Conservation (phyloP, 2,329 filamentous ascomycete species). For the Claviceps purpurea region DNA sequence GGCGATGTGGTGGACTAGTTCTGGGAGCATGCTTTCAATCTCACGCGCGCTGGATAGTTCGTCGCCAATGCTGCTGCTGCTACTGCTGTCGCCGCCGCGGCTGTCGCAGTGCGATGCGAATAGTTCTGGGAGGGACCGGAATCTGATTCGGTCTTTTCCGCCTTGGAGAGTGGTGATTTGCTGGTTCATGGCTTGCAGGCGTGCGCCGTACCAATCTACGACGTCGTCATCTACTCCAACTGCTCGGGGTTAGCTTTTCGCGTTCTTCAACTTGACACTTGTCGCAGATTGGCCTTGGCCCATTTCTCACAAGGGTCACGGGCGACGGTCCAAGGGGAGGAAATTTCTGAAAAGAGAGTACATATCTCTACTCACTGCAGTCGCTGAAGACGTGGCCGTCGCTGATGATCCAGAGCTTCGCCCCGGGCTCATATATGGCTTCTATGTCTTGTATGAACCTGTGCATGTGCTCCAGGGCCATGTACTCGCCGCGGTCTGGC, state of each 20-base stretch:
- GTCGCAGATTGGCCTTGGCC: neutral
- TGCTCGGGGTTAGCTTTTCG: slow-evolving; percentile 2
- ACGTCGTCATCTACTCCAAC: slow-evolving; percentile 29
- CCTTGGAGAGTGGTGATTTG: slow-evolving; percentile 12
- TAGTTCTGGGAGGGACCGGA: slow-evolving; percentile 16
- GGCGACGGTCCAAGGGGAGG: neutral
- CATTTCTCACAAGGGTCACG: neutral
- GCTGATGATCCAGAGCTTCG: slow-evolving; percentile 23
- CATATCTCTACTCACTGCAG: slow-evolving; percentile 18
- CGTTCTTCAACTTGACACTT: neutral
- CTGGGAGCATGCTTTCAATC: slow-evolving; percentile 24
- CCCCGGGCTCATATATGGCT: slow-evolving; percentile 19
- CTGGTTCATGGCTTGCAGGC: slow-evolving; percentile 24
- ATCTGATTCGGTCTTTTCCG: slow-evolving; percentile 13
- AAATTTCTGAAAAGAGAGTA: neutral
- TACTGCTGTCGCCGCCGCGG: too few species aligned
- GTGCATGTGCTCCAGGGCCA: slow-evolving; percentile 19
- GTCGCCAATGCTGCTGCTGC: too few species aligned
- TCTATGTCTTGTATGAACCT: slow-evolving; percentile 17
- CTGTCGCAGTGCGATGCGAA: slow-evolving; percentile 13
- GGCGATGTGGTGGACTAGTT: slow-evolving; percentile 20
- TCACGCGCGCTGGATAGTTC: neutral
- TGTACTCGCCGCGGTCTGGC: slow-evolving; percentile 22
- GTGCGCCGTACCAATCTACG: slow-evolving; percentile 25
- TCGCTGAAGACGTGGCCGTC: slow-evolving; percentile 29